Percentiles rank a stretch among this genome's conserved stretches.
Conservation (phyloP, 495 filamentous ascomycete species). For the Penicillium lividum region DNA sequence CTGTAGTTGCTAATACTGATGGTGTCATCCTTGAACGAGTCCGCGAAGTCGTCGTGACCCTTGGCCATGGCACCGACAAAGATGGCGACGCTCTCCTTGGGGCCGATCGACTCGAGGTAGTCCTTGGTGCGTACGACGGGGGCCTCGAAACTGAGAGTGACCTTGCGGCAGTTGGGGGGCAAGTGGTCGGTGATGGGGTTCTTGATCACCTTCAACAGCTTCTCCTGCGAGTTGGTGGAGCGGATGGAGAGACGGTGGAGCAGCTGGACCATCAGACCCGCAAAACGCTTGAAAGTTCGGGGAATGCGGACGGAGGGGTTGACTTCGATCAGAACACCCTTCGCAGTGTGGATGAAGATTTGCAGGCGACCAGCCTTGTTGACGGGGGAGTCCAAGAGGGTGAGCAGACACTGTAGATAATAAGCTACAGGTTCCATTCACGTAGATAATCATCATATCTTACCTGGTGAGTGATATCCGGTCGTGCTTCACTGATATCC, state of each 20-base stretch:
- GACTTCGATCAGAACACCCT: conserved; percentile 95
- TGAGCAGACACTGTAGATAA: conserved; percentile 79
- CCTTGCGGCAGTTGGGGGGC: conserved; percentile 94
- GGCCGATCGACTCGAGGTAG: conserved; percentile 74
- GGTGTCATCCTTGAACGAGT: conserved; percentile 90
- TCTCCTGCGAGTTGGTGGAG: conserved; percentile 93
- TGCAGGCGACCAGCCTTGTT: conserved; percentile 98
- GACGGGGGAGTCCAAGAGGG: conserved; percentile 93
- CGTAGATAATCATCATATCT: neutral
- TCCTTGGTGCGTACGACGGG: conserved; percentile 83
- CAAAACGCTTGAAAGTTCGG: conserved; percentile 97
- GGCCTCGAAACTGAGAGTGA: conserved; percentile 91
- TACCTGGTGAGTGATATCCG: conserved; percentile 98
- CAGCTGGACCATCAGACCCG: conserved; percentile 98
- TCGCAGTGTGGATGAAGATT: conserved; percentile 97
- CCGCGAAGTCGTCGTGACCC: conserved; percentile 92
- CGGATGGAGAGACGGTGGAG: conserved; percentile 94
- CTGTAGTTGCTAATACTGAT: conserved; percentile 98
- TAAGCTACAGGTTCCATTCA: neutral
- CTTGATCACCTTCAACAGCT: conserved; percentile 94
- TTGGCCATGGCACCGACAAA: conserved; percentile 99
- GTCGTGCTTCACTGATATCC: conserved; percentile 95
- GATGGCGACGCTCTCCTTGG: conserved; percentile 91
- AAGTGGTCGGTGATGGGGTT: conserved; percentile 97
- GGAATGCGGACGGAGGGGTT: conserved; percentile 96